Conservation (phyloP, 306 rosid genomes). For the Hippophae rhamnoides region DNA sequence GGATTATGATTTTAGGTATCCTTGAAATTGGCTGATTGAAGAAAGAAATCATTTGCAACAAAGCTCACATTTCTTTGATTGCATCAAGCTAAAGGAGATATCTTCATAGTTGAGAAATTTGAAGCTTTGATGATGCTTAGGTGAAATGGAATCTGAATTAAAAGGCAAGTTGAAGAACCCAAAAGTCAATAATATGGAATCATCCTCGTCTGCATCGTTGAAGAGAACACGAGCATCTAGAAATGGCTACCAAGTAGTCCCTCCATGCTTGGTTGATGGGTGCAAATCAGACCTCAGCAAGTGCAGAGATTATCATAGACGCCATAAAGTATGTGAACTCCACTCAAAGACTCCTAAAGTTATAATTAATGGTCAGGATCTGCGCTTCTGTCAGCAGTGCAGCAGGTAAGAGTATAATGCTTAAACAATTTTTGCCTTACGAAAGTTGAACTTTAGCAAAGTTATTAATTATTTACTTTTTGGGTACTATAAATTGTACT, state of each 20-base stretch:
- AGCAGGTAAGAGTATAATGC: constrained; percentile 45
- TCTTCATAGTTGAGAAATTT: neutral
- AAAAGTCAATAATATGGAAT: neutral
- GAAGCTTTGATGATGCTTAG: constrained; percentile 2
- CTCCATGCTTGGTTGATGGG: constrained; percentile 69
- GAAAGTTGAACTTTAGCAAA: no score
- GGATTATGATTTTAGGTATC: no score
- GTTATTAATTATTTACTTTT: no score
- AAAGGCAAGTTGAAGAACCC: constrained; percentile 13
- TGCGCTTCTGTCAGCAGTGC: constrained; percentile 92
- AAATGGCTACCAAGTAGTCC: constrained; percentile 31
- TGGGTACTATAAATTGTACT: no score
- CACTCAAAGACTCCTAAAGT: constrained; percentile 79
- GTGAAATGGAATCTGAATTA: constrained; percentile 14
- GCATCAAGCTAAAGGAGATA: constrained; percentile 7
- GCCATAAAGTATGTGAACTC: constrained; percentile 73
- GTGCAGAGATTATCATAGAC: constrained; percentile 77
- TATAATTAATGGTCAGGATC: constrained; percentile 52
- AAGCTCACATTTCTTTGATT: no score
- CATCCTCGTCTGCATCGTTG: constrained; percentile 30
- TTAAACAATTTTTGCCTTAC: no score
- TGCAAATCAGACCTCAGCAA: constrained; percentile 65
- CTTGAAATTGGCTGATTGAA: no score
- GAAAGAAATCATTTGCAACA: no score
- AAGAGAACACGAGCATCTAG: constrained; percentile 41